Evolutionary conservation across 1,284 basidiomycete species (phyloP), one percentile per base, ranked within the genome.

Genomic region (Sanguinoderma infundibulare): DNA sequence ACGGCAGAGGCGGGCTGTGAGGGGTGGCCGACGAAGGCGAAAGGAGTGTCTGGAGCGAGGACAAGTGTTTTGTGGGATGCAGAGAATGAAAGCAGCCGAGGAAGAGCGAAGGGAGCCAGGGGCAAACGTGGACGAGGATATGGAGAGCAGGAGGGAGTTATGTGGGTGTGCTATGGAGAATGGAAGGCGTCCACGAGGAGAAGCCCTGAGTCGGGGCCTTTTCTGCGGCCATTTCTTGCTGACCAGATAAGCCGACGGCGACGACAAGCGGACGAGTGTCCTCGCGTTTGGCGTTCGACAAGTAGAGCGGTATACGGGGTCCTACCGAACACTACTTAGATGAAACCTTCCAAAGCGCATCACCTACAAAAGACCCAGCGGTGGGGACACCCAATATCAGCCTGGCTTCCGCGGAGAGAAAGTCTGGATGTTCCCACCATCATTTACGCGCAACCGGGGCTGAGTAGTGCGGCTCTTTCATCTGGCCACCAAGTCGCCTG

Each of bases 101-200:
- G 49, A 32, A 51, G 32, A 34, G 49, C 20, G 28, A 34, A 20
- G 54, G 32, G 20, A 22, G 53, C 30, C 28, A 39, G 35, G 22
- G 50, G 38, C 20, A 30, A 59, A 35, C 59, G 61, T 55, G 54
- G 50, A 52, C 28, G 42, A 47, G 54, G 35, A 20, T 14, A 34
- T 35, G 32, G 49, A 51, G 49, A 53, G 54, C 46, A 46, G 12
- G 39, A 44, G 50, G 50, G 50, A 53, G 63, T 60, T 64, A 61
- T 60, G 65, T 53, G 61, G 53, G 55, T 40, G 61, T 52, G 55
- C 46, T 42, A 40, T 34, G 53, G 49, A 39, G 56, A 61, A 65
- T 60, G 62, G 65, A 66, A 66, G 62, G 60, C 15, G 55, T 3
- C 40, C 60, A 62, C 62, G 62, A 60, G 62, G 60, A 40, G 50